These are phyloP conservation scores for Prunus persica DNA, from an alignment of 306 rosid genomes.

Conservation along the genomic window DNA sequence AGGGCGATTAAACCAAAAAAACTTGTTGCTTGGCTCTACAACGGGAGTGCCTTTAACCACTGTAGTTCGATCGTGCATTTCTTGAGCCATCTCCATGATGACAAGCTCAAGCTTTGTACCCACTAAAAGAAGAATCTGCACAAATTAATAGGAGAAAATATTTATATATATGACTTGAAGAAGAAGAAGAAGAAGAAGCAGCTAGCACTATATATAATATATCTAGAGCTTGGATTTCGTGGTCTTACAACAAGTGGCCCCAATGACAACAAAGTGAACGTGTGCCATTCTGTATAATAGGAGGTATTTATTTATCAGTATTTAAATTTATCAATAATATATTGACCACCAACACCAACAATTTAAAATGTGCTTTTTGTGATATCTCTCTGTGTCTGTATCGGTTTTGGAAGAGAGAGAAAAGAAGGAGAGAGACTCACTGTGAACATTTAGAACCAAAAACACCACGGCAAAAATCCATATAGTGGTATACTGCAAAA, in stretches of 20 bases:
- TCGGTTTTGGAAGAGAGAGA: too few species aligned
- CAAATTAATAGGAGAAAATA: background rate
- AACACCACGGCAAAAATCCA: slow-evolving; percentile 60
- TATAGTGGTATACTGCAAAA: slow-evolving; percentile 52
- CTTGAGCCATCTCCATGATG: slow-evolving; percentile 73
- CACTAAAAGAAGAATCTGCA: slow-evolving; percentile 52
- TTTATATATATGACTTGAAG: too few species aligned
- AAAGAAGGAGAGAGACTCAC: slow-evolving; percentile 17
- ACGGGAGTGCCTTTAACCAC: slow-evolving; percentile 57
- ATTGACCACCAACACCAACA: background rate
- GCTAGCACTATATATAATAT: too few species aligned
- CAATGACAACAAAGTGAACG: slow-evolving; percentile 49
- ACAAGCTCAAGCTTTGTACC: slow-evolving; percentile 61
- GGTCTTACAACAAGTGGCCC: slow-evolving; percentile 52
- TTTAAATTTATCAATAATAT: background rate
- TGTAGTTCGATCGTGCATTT: slow-evolving; percentile 57
- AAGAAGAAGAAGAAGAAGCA: too few species aligned
- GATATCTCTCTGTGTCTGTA: background rate
- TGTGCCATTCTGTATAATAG: slow-evolving; percentile 46
- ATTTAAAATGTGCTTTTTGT: too few species aligned
- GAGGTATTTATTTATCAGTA: background rate
- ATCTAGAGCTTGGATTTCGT: too few species aligned
- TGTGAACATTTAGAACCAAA: slow-evolving; percentile 52
- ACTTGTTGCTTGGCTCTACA: slow-evolving; percentile 63
- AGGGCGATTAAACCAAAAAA: slow-evolving; percentile 63